Percentiles rank a stretch among this genome's conserved stretches.
These are phyloP conservation scores for Aurinia saxatilis DNA, from an alignment of 345 rosid genomes.

Conservation along the genomic window DNA sequence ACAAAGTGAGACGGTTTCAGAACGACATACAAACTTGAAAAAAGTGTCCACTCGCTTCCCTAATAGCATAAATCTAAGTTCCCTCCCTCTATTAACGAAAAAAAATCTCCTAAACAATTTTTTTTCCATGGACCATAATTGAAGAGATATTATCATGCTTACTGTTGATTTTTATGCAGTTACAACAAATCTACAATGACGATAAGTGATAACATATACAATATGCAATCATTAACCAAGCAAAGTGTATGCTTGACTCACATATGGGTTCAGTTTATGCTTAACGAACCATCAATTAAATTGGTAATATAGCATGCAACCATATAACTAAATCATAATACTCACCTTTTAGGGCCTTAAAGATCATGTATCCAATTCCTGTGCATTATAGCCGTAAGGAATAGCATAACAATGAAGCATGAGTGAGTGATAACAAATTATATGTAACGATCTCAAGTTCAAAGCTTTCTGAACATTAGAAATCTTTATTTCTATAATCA, in stretches of 20 bases:
- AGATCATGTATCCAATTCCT: slow-evolving; percentile 44
- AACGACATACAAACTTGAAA: too few relatives aligned
- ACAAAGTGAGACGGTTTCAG: too few relatives aligned
- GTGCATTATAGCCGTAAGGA: slow-evolving; percentile 43
- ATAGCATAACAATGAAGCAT: neutral
- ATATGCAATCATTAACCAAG: too few relatives aligned
- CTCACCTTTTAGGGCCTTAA: slow-evolving; percentile 45
- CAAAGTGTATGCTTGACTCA: neutral
- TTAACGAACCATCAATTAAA: neutral
- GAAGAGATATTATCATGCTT: too few relatives aligned
- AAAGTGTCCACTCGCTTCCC: too few relatives aligned
- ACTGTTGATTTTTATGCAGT: too few relatives aligned
- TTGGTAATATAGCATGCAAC: neutral
- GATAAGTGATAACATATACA: too few relatives aligned
- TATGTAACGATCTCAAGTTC: neutral
- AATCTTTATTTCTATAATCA: neutral
- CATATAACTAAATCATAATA: neutral
- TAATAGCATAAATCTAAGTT: too few relatives aligned
- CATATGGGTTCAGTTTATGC: neutral
- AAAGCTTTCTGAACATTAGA: neutral
- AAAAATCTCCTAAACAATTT: too few relatives aligned
- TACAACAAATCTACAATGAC: too few relatives aligned
- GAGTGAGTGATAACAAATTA: neutral
- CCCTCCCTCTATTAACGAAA: too few relatives aligned
- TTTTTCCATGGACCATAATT: too few relatives aligned